Base-by-base conservation (phyloP, 1,139 yeast species). In the Hyphopichia burtonii region DNA sequence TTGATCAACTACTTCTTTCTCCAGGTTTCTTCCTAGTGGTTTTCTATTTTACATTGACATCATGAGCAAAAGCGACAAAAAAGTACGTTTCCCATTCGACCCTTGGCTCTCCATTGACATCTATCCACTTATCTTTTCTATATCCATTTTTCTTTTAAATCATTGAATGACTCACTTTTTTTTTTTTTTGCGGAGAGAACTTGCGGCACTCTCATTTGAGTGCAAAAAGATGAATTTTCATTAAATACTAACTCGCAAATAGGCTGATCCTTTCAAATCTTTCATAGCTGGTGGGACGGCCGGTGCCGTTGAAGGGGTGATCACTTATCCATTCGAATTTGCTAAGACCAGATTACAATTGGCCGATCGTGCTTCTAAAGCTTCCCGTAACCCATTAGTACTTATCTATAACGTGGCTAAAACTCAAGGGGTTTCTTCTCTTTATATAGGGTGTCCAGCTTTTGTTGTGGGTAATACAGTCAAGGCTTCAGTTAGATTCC, bases 381-480 rank as follows among this genome's bases (percentile, higher is more conserved):
- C 78, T 30, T 84, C 95, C 10, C 72, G 91, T 52, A 91, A 93
- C 56, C 99, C 99, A 14, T 64, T 91, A 44, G 85, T 82, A 11
- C 73, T 91, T 43, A 86, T 93, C 45, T 81, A 80, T 59, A 83
- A 79, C 44, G 80, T 86, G 4, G 89, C 87, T 14, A 81, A 74
- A 54, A 74, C 79, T 4, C 96, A 90, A 59, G 98, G 98, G n/a
- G 61, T 86, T 0, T 69, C 80, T 6, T 72, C 96, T 0, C 66
- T 91, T 37, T 93, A 93, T 59, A 91, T 91, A 2, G 99, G 99
- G n/a, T 91, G 98, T 71, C 96, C 97, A 1, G 97, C 98, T 0
- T 89, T 90, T 56, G 95, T 91, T 32, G 86, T 91, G 23, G 99
- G 99, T 25, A 93, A 93, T 61, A 91, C 98, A 0, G 93, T 88